Evolutionary conservation across 306 rosid genomes (phyloP).

Genomic region (Vigna hirtella): DNA sequence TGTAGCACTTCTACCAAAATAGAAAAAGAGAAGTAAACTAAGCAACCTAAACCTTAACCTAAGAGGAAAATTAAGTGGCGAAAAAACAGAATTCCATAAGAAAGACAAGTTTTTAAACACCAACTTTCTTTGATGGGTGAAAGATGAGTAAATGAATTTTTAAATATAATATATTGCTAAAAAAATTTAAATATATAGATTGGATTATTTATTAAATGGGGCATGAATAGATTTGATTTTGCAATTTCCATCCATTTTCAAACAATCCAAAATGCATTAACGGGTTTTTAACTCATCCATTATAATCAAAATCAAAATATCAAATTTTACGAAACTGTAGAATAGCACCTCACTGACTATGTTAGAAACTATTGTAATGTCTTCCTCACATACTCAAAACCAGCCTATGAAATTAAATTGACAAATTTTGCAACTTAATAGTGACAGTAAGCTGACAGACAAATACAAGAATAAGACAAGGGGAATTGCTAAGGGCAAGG

Average conservation of each 20-base stretch:
- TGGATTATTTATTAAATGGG: slow-evolving; percentile 9
- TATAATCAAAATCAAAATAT: background rate
- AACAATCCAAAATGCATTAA: background rate
- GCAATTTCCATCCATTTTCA: background rate
- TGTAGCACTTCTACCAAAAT: background rate
- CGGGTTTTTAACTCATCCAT: background rate
- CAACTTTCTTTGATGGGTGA: background rate
- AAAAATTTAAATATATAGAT: background rate
- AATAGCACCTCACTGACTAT: slow-evolving; percentile 6
- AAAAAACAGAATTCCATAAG: background rate
- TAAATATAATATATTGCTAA: background rate
- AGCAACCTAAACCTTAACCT: background rate
- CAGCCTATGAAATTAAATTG: slow-evolving; percentile 14
- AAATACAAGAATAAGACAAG: slow-evolving; percentile 23
- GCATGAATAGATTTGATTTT: background rate
- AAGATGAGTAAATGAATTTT: background rate
- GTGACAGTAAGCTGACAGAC: background rate
- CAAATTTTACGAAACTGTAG: background rate
- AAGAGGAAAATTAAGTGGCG: background rate
- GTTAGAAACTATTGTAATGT: slow-evolving; percentile 3
- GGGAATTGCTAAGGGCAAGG: slow-evolving; percentile 20
- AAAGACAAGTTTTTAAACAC: background rate
- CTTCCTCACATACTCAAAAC: slow-evolving; percentile 9
- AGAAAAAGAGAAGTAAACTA: background rate
- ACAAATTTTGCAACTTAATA: background rate